phyloP scores from a whole-genome alignment of 73 alveolate genomes.

The Paramecium tetraurelia region DNA sequence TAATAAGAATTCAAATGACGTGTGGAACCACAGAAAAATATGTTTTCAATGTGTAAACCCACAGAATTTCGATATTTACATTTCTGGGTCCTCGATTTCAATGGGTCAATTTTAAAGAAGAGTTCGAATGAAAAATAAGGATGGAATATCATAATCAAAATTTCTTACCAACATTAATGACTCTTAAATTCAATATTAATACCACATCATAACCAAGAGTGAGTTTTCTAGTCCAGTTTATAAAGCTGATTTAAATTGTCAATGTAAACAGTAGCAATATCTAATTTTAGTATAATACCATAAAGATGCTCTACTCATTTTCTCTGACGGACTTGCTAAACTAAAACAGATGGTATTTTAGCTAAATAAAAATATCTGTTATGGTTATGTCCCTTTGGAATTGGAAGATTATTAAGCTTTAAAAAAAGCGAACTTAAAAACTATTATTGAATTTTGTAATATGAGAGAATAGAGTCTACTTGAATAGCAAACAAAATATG shows the following conservation, averaged over 20 bases:
- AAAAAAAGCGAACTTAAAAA: neutral
- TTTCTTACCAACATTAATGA: neutral
- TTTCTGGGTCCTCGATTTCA: neutral
- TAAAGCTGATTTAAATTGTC: neutral
- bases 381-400: neutral
- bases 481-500: neutral
- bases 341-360: neutral
- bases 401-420: neutral
- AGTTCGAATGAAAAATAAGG: neutral
- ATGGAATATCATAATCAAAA: neutral
- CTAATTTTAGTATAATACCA: neutral
- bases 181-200: neutral
- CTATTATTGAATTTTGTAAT: neutral
- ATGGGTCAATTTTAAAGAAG: constrained; percentile 8
- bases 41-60: constrained; percentile 1
- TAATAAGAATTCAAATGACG: neutral
- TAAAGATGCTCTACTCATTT: neutral
- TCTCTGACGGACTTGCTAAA: neutral
- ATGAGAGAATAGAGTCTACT: neutral
- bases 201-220: neutral
- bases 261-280: neutral
- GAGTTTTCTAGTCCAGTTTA: neutral
- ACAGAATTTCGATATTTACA: neutral
- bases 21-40: constrained; percentile 8
- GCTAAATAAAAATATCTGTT: neutral